A percentile compares a stretch with the other conserved stretches of the same genome.
Evolutionary conservation across 192 early-diverging fungal species (phyloP).

Genomic region (Backusella psychrophila): DNA sequence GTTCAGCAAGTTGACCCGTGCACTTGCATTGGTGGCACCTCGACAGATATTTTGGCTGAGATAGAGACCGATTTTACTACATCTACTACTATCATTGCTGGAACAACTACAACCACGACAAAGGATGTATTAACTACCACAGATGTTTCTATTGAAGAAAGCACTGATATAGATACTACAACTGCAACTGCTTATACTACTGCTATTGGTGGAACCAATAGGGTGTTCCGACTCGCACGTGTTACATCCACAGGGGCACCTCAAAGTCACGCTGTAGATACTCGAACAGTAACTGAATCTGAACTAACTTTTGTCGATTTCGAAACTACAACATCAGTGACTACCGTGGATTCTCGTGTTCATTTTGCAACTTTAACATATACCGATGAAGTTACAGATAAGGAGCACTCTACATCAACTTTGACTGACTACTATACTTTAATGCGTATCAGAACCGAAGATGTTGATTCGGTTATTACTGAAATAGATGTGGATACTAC

Average conservation of each 20-base stretch:
- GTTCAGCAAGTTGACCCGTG: background rate
- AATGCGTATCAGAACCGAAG: background rate
- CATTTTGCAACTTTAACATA: background rate
- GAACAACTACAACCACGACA: background rate
- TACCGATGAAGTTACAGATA: background rate
- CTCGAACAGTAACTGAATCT: background rate
- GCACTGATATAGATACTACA: background rate
- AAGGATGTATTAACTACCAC: background rate
- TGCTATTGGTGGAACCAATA: background rate
- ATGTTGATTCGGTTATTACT: background rate
- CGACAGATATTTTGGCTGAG: background rate
- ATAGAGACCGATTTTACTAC: background rate
- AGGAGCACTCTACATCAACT: background rate
- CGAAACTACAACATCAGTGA: background rate
- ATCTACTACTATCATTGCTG: background rate
- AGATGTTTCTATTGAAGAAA: background rate
- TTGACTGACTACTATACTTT: background rate
- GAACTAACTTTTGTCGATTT: background rate
- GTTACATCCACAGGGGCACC: background rate
- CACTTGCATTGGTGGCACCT: background rate
- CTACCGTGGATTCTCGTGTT: background rate
- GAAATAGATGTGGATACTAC: background rate
- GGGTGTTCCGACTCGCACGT: background rate
- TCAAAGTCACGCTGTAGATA: background rate
- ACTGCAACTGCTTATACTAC: background rate